Evolutionary conservation across 176 grass and related monocot genomes (phyloP).

Genomic region (Cenchrus fungigraminus): DNA sequence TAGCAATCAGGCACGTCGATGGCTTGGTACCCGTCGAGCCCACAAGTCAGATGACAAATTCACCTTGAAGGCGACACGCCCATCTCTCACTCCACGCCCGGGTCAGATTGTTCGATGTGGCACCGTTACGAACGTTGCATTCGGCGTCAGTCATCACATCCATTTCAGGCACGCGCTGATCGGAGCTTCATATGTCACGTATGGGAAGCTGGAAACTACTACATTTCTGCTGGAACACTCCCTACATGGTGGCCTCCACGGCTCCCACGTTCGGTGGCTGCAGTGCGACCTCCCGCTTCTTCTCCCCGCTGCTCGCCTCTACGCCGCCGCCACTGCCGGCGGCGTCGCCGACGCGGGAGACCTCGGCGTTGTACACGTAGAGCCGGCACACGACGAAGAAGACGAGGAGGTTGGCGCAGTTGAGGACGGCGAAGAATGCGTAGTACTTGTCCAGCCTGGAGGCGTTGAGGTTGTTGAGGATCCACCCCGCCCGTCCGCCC

Average conservation of each 20-base stretch:
- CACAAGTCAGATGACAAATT: too few species aligned
- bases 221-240: background rate
- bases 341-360: background rate
- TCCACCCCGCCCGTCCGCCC: slow-evolving; percentile 61
- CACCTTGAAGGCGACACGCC: too few species aligned
- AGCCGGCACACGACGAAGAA: slow-evolving; percentile 71
- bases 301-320: background rate
- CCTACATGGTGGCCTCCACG: background rate
- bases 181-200: background rate
- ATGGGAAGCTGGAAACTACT: background rate
- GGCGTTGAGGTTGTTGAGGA: slow-evolving; percentile 86
- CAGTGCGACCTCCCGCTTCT: background rate
- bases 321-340: background rate
- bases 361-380: slow-evolving; percentile 69
- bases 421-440: slow-evolving; percentile 73
- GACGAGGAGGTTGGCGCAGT: slow-evolving; percentile 66
- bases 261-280: background rate
- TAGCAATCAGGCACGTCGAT: too few species aligned
- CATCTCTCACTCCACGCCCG: too few species aligned
- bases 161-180: background rate
- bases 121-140: too few species aligned
- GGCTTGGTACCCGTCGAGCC: too few species aligned
- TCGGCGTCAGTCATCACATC: too few species aligned
- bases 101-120: too few species aligned
- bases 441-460: slow-evolving; percentile 88